Base-by-base conservation (phyloP, 2,329 filamentous ascomycete genomes). In the Trichoderma hamatum region DNA sequence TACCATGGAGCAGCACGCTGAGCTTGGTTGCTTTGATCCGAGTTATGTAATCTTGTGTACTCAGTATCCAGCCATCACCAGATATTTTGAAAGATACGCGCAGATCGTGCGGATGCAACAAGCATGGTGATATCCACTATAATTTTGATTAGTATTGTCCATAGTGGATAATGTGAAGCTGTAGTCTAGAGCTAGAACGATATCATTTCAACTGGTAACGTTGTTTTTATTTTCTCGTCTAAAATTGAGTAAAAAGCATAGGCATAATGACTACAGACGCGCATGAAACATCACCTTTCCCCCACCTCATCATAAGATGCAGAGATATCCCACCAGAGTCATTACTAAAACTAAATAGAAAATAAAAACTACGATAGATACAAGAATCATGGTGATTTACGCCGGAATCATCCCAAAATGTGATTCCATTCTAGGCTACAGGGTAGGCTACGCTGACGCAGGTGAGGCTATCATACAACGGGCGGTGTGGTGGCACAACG, bases 401-500 rank as follows among this genome's bases (percentile, higher is more conserved):
- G 5, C 21, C 1, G 5, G 3, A 39, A 39, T 24, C 16, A n/a
- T 26, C 3, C 7, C 34, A 32, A 13, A 21, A 30, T 30, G 19
- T 14, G 6, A 9, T 10, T 62, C 13, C 1, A 13, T 14, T 26
- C 2, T 26, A 26, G 7, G 24, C 32, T 51, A 21, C 16, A 67
- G 63, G 63, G 63, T 67, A 67, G 43, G 54, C n/a, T 21, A 32
- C 16, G 39, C 28, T 49, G 52, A 24, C 6, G 10, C 36, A 36
- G 32, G 14, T 39, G 54, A 67, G 63, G 54, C 63, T 67, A 46
- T 36, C 28, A 2, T 26, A 7, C 59, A 49, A 49, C n/a, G 39
- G 59, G 59, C 30, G 28, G 61, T 64, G 24, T 49, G 13, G 24
- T 30, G 46, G 32, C 49, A 39, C 51, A 4, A 49, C 24, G 52